These are phyloP conservation scores for Tetracladium marchalianum DNA, from an alignment of 495 filamentous ascomycete species.

Conservation along the genomic window DNA sequence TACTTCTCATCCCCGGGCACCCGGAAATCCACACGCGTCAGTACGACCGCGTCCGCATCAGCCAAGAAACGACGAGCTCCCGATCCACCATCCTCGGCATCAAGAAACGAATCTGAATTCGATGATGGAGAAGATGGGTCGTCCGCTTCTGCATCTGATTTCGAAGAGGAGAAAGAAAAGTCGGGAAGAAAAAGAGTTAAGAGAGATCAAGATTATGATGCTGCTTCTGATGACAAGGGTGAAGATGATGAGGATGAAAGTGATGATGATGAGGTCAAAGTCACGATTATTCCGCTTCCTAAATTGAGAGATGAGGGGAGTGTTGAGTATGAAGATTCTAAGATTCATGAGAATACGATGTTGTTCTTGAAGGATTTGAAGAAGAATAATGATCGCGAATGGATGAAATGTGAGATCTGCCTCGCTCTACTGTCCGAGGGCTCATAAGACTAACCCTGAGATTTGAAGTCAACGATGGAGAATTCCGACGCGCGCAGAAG, in stretches of 20 bases:
- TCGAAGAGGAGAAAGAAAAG: constrained; percentile 1
- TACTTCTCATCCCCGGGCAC: too few relatives aligned
- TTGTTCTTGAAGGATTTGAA: constrained; percentile 67
- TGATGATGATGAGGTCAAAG: constrained; percentile 5
- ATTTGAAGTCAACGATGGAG: constrained; percentile 54
- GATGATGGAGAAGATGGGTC: constrained; percentile 1
- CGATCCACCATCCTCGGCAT: too few relatives aligned
- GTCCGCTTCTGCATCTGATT: background rate
- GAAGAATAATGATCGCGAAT: constrained; percentile 68
- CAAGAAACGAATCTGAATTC: constrained; percentile 3
- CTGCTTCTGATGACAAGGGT: constrained; percentile 11
- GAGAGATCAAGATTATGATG: background rate
- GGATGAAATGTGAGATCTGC: constrained; percentile 59
- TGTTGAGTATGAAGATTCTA: constrained; percentile 56
- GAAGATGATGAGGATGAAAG: constrained; percentile 18
- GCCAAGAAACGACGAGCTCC: background rate
- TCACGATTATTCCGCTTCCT: constrained; percentile 53
- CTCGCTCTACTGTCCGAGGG: background rate
- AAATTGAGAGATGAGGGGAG: constrained; percentile 58
- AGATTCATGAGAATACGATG: constrained; percentile 72
- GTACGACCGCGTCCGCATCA: constrained; percentile 4
- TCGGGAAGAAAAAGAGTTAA: background rate
- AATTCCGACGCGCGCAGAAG: constrained; percentile 64
- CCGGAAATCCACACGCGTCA: background rate
- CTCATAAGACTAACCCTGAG: background rate